Conservation (phyloP, 2,329 filamentous ascomycete species). For the Colletotrichum sp. region DNA sequence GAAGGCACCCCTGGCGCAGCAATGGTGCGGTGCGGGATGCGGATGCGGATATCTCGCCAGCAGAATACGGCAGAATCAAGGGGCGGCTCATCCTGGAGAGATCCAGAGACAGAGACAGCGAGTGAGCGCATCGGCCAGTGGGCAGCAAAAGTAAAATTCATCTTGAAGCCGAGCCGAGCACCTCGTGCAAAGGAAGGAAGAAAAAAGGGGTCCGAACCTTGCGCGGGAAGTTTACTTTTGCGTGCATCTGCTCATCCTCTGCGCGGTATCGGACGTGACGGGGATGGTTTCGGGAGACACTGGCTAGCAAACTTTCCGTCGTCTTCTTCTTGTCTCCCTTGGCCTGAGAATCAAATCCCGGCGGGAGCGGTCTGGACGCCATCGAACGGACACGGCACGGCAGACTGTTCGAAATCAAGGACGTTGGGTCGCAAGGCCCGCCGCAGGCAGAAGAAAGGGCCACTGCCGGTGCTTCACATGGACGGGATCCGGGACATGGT, state of each 20-base stretch:
- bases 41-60: not conserved
- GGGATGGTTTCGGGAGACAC: not conserved
- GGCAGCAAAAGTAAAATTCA: not conserved
- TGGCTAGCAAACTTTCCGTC: not conserved
- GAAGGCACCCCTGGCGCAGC: not conserved
- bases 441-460: not conserved
- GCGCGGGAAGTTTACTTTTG: not conserved
- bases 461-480: constrained; percentile 7
- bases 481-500: constrained; percentile 4
- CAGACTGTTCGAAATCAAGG: not conserved
- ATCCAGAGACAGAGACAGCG: not conserved
- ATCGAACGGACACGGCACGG: not conserved
- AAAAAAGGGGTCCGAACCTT: not conserved
- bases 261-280: not conserved
- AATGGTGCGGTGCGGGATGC: not conserved
- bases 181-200: not conserved
- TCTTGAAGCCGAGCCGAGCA: not conserved
- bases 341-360: not conserved
- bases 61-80: not conserved
- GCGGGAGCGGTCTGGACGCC: not conserved
- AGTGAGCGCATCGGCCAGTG: not conserved
- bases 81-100: not conserved
- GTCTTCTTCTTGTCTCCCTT: not conserved
- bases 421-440: not conserved
- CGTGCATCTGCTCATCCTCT: not conserved